Evolutionary conservation across 768 basidiomycete genomes (phyloP), one percentile per base, ranked within the genome.

Genomic region (Amanita pseudoporphyria): DNA sequence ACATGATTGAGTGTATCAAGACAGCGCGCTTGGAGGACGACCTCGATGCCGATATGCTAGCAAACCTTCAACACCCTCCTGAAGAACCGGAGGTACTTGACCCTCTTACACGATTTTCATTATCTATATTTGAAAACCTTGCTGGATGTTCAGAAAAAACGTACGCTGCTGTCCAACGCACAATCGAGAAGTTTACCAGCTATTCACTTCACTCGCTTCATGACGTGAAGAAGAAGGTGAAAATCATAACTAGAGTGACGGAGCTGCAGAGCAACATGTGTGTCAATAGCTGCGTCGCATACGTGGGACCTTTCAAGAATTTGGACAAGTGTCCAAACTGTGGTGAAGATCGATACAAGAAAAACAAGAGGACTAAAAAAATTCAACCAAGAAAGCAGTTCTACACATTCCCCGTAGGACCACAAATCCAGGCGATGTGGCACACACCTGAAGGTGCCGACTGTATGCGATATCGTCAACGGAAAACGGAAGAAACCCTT

Each of bases 261-360:
- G 32, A 47, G 19, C 9, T 38, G 26, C 3, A 4, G 13, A 36
- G 3, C 13, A 32, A 47, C 6, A 47, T 47, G 45, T 47, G 45
- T 19, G 13, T 28, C 30, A 45, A 45, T 10, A 36, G 26, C 19
- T 45, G 44, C 10, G 31, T 36, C 14, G 31, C 44, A 5, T 47
- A 6, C 31, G 22, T 24, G 1, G 45, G 45, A 9, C 45, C 45
- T 22, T 47, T 36, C n/a, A 47, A 36, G 18, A n/a, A 36, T 1
- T 6, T 36, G 33, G 31, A 33, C 14, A 47, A 35, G n/a, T 47
- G 45, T 46, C 37, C 45, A 36, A 35, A 38, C 7, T 47, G 45
- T 7, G 16, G 7, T 3, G 16, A 9, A 3, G 33, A 35, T n/a
- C 32, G 45, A 9, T 47, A 47, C 21, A 9, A 38, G 45, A 32